Evolutionary conservation across 129 eudicot genomes (phyloP).

Genomic region (Lonicera japonica): DNA sequence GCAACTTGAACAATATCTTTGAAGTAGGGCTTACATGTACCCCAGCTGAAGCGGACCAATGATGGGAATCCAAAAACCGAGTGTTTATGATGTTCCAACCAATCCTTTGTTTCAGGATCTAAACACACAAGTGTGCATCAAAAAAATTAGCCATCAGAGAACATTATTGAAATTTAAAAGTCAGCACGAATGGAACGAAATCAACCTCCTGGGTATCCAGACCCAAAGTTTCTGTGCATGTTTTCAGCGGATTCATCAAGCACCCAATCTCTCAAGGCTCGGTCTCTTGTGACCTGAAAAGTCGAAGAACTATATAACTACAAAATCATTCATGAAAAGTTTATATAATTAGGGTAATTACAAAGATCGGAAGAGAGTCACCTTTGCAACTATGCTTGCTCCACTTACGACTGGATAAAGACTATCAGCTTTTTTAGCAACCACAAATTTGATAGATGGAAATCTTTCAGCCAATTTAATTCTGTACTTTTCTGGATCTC

Average conservation of each 20-base stretch:
- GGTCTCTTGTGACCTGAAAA: constrained; percentile 86
- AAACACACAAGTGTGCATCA: not conserved
- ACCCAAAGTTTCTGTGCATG: constrained; percentile 77
- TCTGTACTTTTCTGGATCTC: constrained; percentile 85
- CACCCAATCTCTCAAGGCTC: constrained; percentile 70
- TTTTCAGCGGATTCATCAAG: constrained; percentile 84
- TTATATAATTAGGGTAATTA: not conserved
- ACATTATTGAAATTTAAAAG: not conserved
- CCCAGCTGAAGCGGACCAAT: constrained; percentile 98
- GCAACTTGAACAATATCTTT: constrained; percentile 62
- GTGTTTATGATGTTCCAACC: constrained; percentile 91
- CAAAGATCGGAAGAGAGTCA: constrained; percentile 18
- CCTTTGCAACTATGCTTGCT: constrained; percentile 99
- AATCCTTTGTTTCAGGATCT: constrained; percentile 89
- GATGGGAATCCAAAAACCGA: constrained; percentile 85
- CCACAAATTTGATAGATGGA: constrained; percentile 80
- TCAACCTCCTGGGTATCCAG: constrained; percentile 95
- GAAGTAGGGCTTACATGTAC: constrained; percentile 78
- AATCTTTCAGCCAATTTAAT: constrained; percentile 69
- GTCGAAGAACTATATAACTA: not conserved
- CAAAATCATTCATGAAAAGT: not conserved
- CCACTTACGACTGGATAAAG: constrained; percentile 99
- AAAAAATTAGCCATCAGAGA: constrained; percentile 4
- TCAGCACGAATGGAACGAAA: not conserved
- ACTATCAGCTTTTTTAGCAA: constrained; percentile 97